Base-by-base conservation (phyloP, 2,329 filamentous ascomycete species). In the Colletotrichum navitas region DNA sequence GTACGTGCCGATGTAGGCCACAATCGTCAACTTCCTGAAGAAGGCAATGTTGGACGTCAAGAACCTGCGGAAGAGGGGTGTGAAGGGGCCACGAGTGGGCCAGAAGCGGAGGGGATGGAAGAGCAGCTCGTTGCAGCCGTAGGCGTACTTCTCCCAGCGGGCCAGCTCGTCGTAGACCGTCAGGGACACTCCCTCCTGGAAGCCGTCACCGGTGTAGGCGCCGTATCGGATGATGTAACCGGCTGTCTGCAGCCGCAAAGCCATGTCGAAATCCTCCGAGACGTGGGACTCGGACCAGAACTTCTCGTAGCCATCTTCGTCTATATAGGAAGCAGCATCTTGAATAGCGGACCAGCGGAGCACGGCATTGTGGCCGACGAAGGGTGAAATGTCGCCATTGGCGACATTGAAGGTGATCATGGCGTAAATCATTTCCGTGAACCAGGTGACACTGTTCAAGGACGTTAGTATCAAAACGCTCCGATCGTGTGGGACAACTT, bases 201-300 rank as follows among this genome's bases (percentile, higher is more conserved):
- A 94, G 8, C 89, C 91, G 6, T 90, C 87, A 45, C 88, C 87
- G 65, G 91, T 89, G 81, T 93, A 94, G 0, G 90, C 87, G 14
- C 88, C 92, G 0, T 94, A 84, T 16, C 92, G 90, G 56, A 93
- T 88, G 45, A 89, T 85, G 79, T 92, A 93, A 32, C 91, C 91
- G 24, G 83, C 84, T 74, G 88, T 89, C 79, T 94, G 92, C 5
- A 94, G 85, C 45, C 92, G 90, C 1, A 94, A 85, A 14, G 90
- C 88, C 81, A 94, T 92, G 73, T 94, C 92, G 66, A 94, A 94
- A 76, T 94, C 92, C 73, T 94, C 92, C 0, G 92, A 94, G 0
- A 94, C 92, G 75, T 92, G 91, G 5, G 85, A 86, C 78, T 94
- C 92, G 10, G 91, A 93, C 92, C 92, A 94, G 81, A 89, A 93